Base-by-base conservation (phyloP, 495 filamentous ascomycete genomes). In the Rusavskia elegans region DNA sequence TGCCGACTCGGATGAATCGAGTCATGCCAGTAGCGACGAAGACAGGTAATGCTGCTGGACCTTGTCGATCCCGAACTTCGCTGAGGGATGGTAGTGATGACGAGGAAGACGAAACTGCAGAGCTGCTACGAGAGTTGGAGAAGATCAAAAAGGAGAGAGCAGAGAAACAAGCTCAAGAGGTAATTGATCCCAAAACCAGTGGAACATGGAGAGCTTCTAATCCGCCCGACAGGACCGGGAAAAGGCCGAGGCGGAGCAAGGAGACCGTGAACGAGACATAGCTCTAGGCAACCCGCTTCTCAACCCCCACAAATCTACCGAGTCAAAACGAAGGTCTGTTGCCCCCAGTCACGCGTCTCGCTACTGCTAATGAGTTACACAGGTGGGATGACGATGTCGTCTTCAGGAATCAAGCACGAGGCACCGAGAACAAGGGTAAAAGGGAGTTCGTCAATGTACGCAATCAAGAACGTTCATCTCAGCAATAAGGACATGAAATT, bases 381-480 rank as follows among this genome's bases (percentile, higher is more conserved):
- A 78, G 89, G 61, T 98, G 92, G 92, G 92, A 98, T 58, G 92
- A 98, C 55, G 92, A 98, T 70, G 92, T 98, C n/a, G 88, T 98
- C 17, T 98, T 98, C 70, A 95, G 94, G 72, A 98, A 98, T 66
- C 92, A 97, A 67, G 92, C 89, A 32, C 78, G 93, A 44, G 92
- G 92, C 3, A 95, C 88, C 10, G 92, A 95, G 60, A 88, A 94
- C 51, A 87, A 84, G 68, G 73, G 76, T 45, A 88, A 89, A 70
- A 93, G 89, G 68, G 88, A 95, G 68, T 98, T 97, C 73, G 87
- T 98, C 63, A 98, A 98, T 61, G 83, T 87, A 68, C 64, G 80
- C 68, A 36, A 37, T 32, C 20, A 40, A 17, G 14, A 23, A 16
- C n/a, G 6, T 8, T 35, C 3, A 25, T 19, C 9, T 49, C 21